A percentile compares a stretch with the other conserved stretches of the same genome.
These are phyloP conservation scores for Cryptosporidium sp. DNA, from an alignment of 169 alveolate species.

Conservation along the genomic window DNA sequence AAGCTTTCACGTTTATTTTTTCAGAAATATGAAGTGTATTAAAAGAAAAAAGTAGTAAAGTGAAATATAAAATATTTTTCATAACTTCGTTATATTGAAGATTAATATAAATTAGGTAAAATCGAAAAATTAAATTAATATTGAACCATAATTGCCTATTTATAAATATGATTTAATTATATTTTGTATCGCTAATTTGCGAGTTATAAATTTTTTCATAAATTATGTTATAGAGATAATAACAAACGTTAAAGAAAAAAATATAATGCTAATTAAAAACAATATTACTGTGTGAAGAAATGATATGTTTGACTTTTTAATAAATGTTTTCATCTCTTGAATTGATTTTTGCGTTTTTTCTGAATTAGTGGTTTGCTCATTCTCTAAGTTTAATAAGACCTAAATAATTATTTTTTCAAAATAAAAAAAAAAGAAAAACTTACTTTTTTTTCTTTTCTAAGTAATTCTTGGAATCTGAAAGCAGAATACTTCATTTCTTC, in stretches of 20 bases:
- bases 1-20: neutral
- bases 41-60: neutral
- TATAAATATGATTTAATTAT: constrained; percentile 8
- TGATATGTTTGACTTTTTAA: constrained; percentile 14
- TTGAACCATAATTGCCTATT: neutral
- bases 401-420: neutral
- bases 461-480: constrained; percentile 34
- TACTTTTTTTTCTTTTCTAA: constrained; percentile 55
- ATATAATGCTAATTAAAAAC: constrained; percentile 13
- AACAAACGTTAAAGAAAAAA: constrained; percentile 27
- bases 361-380: constrained; percentile 11
- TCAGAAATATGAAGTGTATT: neutral
- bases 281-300: neutral
- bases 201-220: constrained; percentile 19
- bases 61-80: neutral
- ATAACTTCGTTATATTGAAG: constrained; percentile 1
- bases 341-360: constrained; percentile 38
- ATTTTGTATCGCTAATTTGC: neutral
- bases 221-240: constrained; percentile 11
- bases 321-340: constrained; percentile 26
- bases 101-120: neutral
- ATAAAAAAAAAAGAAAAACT: neutral
- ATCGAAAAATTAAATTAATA: neutral
- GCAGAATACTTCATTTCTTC: constrained; percentile 66
- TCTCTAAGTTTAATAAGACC: constrained; percentile 27